phyloP scores from a whole-genome alignment of 768 basidiomycete species.

The Termitomyces sp. region DNA sequence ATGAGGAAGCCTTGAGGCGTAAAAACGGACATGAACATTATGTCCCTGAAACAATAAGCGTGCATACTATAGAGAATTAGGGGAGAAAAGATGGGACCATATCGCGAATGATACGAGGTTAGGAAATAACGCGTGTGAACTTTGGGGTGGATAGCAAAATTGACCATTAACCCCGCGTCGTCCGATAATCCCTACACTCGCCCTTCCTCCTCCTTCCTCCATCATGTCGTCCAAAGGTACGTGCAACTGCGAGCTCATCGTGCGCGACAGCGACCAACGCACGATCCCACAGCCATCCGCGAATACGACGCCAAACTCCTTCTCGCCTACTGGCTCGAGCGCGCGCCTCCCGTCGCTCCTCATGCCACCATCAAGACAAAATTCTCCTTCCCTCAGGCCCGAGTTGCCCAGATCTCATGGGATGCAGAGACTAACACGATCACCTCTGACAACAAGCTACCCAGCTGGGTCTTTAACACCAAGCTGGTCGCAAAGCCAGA shows the following conservation, averaged over 20 bases:
- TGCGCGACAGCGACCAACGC: slow-evolving; percentile 4
- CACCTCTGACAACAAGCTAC: slow-evolving; percentile 52
- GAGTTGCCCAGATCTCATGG: slow-evolving; percentile 87
- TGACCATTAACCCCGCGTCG: slow-evolving; percentile 15
- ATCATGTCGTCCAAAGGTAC: slow-evolving; percentile 44
- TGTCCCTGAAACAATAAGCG: background rate
- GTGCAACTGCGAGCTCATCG: background rate
- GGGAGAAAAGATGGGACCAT: background rate
- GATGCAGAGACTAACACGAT: slow-evolving; percentile 60
- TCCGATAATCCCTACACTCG: slow-evolving; percentile 11
- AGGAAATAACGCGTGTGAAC: slow-evolving; percentile 20
- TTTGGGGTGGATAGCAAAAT: slow-evolving; percentile 18
- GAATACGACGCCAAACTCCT: slow-evolving; percentile 99
- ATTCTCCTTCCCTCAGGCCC: slow-evolving; percentile 61
- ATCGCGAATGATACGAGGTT: slow-evolving; percentile 11
- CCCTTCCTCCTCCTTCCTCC: slow-evolving; percentile 17
- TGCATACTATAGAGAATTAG: background rate
- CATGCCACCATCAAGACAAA: slow-evolving; percentile 48
- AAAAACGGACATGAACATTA: background rate
- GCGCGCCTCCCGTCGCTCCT: slow-evolving; percentile 75
- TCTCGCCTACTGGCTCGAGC: slow-evolving; percentile 94
- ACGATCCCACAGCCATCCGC: slow-evolving; percentile 54
- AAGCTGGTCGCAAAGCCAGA: slow-evolving; percentile 97
- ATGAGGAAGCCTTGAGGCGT: background rate
- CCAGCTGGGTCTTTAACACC: slow-evolving; percentile 75